phyloP scores from a whole-genome alignment of 306 rosid species.

The Echinosophora koreensis region DNA sequence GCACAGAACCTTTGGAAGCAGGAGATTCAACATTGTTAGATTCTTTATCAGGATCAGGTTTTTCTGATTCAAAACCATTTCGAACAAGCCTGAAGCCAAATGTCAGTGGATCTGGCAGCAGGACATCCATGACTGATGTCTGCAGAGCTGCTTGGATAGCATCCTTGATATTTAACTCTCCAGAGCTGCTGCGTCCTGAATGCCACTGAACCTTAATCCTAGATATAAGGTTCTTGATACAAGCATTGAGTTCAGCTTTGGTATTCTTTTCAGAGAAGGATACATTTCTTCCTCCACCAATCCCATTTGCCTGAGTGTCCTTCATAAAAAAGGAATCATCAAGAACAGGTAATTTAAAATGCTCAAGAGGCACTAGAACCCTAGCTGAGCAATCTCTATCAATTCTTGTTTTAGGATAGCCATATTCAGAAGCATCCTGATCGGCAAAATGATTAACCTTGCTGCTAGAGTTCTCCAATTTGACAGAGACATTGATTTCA shows the following conservation, averaged over 20 bases:
- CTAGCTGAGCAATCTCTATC: conserved; percentile 94
- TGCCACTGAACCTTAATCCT: conserved; percentile 93
- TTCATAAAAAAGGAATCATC: conserved; percentile 85
- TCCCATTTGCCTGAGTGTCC: conserved; percentile 65
- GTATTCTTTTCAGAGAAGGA: conserved; percentile 80
- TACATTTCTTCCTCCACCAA: conserved; percentile 56
- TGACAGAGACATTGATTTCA: conserved; percentile 87
- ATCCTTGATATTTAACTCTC: conserved; percentile 91
- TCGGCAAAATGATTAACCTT: conserved; percentile 58
- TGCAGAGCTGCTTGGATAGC: conserved; percentile 92
- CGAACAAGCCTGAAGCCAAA: conserved; percentile 83
- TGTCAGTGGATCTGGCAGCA: conserved; percentile 95
- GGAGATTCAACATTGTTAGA: conserved; percentile 47
- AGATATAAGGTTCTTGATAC: conserved; percentile 88
- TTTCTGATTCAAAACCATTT: conserved; percentile 49
- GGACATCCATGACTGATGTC: conserved; percentile 91
- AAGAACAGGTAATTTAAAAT: conserved; percentile 90
- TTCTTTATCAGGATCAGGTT: conserved; percentile 41
- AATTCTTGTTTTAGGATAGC: conserved; percentile 87
- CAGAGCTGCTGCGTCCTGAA: conserved; percentile 85
- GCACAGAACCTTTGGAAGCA: conserved; percentile 69
- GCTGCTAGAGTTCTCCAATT: conserved; percentile 68
- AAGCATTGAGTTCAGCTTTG: conserved; percentile 89
- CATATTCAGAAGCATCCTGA: conserved; percentile 69
- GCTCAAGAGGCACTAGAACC: conserved; percentile 94